A percentile compares a stretch with the other conserved stretches of the same genome.
These are phyloP conservation scores for Solanum sitiens DNA, from an alignment of 257 asterid species.

Conservation along the genomic window DNA sequence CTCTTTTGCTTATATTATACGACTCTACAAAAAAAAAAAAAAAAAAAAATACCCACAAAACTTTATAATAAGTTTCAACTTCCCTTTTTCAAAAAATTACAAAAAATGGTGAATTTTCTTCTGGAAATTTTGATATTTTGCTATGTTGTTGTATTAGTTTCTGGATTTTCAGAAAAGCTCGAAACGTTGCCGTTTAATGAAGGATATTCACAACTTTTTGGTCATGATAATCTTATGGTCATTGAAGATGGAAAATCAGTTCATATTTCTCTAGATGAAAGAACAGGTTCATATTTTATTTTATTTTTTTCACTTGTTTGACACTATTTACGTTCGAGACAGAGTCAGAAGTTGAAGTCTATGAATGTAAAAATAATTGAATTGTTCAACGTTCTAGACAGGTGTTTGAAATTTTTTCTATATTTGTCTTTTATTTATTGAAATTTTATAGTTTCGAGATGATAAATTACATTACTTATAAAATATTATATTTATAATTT, in stretches of 20 bases:
- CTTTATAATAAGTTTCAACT: neutral
- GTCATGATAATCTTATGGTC: slow-evolving; percentile 66
- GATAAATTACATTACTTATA: too few species aligned
- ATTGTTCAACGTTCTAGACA: too few species aligned
- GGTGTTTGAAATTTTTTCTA: too few species aligned
- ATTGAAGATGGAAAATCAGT: slow-evolving; percentile 63
- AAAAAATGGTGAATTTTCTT: slow-evolving; percentile 21
- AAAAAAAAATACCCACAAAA: neutral
- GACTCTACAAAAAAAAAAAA: slow-evolving; percentile 4
- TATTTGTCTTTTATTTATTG: too few species aligned
- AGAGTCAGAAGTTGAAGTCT: neutral
- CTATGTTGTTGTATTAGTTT: slow-evolving; percentile 20
- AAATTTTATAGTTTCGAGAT: too few species aligned
- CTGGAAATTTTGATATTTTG: slow-evolving; percentile 10
- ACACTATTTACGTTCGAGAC: neutral
- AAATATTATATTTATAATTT: too few species aligned
- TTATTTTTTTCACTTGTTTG: neutral
- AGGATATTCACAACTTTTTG: slow-evolving; percentile 82
- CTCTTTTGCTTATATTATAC: slow-evolving; percentile 19
- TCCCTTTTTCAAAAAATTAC: neutral
- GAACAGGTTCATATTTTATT: slow-evolving; percentile 42
- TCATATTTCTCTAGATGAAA: slow-evolving; percentile 57
- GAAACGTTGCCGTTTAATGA: slow-evolving; percentile 62
- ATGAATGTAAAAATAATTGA: too few species aligned
- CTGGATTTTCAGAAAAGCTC: slow-evolving; percentile 48